These are phyloP conservation scores for Teratosphaeria viscida DNA, from an alignment of 2,329 filamentous ascomycete genomes.

Conservation along the genomic window DNA sequence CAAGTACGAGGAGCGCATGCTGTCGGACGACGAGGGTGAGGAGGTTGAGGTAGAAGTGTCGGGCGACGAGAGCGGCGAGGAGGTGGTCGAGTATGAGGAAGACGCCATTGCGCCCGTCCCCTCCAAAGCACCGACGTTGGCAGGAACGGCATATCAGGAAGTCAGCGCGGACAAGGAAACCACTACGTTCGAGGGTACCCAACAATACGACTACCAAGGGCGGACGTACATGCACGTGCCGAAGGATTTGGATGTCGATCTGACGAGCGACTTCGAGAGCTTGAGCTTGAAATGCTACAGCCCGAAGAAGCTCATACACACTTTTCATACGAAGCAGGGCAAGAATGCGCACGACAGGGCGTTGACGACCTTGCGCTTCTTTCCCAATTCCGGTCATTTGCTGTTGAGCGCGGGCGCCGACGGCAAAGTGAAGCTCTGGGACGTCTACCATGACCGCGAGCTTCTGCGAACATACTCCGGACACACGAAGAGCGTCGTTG, in stretches of 20 bases:
- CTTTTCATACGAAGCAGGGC: conserved; percentile 63
- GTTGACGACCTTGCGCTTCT: conserved; percentile 81
- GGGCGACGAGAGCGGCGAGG: conserved; percentile 63
- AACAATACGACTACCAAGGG: conserved; percentile 86
- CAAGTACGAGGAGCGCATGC: conserved; percentile 64
- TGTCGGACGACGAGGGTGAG: conserved; percentile 57
- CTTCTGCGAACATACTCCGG: conserved; percentile 84
- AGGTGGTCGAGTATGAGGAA: conserved; percentile 62
- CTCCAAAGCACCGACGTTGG: conserved; percentile 32
- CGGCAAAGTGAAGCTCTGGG: conserved; percentile 84
- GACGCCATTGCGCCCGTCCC: conserved; percentile 55
- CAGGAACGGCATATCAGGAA: conserved; percentile 44
- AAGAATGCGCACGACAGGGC: conserved; percentile 52
- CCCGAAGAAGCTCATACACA: conserved; percentile 86
- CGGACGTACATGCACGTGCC: conserved; percentile 97
- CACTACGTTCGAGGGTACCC: conserved; percentile 72
- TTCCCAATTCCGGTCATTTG: conserved; percentile 78
- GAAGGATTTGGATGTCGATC: conserved; percentile 75
- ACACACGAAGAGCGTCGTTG: conserved; percentile 81
- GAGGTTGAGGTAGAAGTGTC: conserved; percentile 52
- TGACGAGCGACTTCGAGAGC: conserved; percentile 71
- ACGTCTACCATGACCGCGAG: conserved; percentile 82
- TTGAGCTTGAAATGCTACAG: conserved; percentile 48
- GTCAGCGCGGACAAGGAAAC: conserved; percentile 53
- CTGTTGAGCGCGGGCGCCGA: conserved; percentile 85